phyloP scores from a whole-genome alignment of 306 rosid genomes.

The Hippophae tibetana region DNA sequence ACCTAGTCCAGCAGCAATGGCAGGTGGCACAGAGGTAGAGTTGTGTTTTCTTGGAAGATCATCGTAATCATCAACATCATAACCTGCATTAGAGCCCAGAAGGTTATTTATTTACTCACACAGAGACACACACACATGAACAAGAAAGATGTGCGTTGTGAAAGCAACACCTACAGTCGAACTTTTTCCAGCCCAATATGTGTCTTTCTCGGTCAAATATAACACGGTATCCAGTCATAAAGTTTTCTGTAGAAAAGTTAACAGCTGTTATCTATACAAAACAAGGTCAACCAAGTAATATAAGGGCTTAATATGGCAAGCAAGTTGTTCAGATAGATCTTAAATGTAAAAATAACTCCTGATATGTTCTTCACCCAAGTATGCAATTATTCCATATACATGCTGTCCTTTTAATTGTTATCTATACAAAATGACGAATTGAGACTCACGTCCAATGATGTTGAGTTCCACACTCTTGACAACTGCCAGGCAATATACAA shows the following conservation, averaged over 20 bases:
- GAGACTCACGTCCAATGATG: slow-evolving; percentile 84
- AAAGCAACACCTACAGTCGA: slow-evolving; percentile 48
- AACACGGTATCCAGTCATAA: slow-evolving; percentile 80
- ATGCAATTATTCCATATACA: not conserved
- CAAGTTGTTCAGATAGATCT: no score
- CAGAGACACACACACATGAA: not conserved
- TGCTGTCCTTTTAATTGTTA: slow-evolving; percentile 4
- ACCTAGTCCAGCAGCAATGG: slow-evolving; percentile 56
- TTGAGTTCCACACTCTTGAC: slow-evolving; percentile 66
- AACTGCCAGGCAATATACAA: slow-evolving; percentile 79
- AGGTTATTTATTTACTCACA: not conserved
- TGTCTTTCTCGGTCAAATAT: slow-evolving; percentile 82
- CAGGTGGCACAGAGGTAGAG: slow-evolving; percentile 53
- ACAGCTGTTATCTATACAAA: no score
- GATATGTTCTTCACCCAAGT: no score
- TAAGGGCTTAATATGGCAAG: no score
- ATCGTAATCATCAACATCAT: slow-evolving; percentile 49
- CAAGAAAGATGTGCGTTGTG: slow-evolving; percentile 8
- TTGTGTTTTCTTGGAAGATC: slow-evolving; percentile 26
- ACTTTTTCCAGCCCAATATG: slow-evolving; percentile 80
- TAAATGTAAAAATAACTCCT: no score
- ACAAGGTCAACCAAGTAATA: no score
- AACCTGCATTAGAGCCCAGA: slow-evolving; percentile 40
- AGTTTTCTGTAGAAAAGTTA: slow-evolving; percentile 61
- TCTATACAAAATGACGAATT: slow-evolving; percentile 12